Evolutionary conservation across 192 early-diverging fungal species (phyloP), one percentile per base, ranked within the genome.

Genomic region (Helicostylum pulchrum): DNA sequence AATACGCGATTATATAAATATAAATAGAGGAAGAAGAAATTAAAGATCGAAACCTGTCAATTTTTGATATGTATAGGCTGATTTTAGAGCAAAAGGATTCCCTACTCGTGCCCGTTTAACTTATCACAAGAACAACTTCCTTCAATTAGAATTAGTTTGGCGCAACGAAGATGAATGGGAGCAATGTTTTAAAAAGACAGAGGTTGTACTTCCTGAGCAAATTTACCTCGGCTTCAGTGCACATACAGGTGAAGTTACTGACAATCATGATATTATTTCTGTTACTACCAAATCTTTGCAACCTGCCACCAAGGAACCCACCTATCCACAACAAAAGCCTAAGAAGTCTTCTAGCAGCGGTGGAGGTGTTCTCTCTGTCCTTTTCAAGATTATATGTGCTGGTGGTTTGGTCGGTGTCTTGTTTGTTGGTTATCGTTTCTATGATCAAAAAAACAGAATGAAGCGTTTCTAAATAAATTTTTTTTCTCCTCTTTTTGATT

Each of bases 151-250:
- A 73, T 39, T 56, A 77, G 19, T 66, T 5, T 52, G 34, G 54
- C 12, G 64, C 3, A 69, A 64, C 6, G 74, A 84, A 64, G 87
- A 88, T 56, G 78, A 83, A 62, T 97, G 88, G 87, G 80, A 83
- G 52, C 68, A 86, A 31, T 99, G 97, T 78, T 96, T 99, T 68
- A 85, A 80, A 4, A 11, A 53, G 0, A 47, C 78, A 12, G 85
- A 94, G 61, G 84, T 94, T 20, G 84, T 80, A 15, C 64, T 99
- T 58, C 94, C 95, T 0, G 46, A 69, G 10, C 55, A 76, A 46
- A 76, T 87, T 34, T 97, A 93, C 74, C 78, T 98, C 45, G 96
- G 96, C 5, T 98, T 98, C 77, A 85, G 91, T 45, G 92, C 95
- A 1, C 78, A 85, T 44, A 99, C 97, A 0, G 97, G 97, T 56